Percentiles rank a stretch among this genome's conserved stretches.
Evolutionary conservation across 2,329 filamentous ascomycete genomes (phyloP).

Genomic region (Talaromyces atroroseus): DNA sequence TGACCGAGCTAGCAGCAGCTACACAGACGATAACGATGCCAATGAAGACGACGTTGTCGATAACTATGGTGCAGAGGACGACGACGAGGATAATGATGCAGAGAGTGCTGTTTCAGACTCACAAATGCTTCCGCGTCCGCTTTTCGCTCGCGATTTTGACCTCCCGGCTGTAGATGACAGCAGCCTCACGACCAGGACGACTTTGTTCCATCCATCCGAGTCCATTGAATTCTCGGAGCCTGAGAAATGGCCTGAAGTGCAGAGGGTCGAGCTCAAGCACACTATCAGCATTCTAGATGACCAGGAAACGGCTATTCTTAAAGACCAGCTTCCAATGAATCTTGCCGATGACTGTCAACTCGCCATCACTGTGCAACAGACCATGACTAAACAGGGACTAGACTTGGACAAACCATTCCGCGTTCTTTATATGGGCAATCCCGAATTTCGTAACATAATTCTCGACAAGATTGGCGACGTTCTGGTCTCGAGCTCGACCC

Average conservation of each 20-base stretch:
- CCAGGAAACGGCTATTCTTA: constrained; percentile 24
- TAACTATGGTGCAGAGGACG: constrained; percentile 31
- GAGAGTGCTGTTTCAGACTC: constrained; percentile 25
- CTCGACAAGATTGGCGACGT: constrained; percentile 46
- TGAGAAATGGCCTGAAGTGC: constrained; percentile 34
- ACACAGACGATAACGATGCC: constrained; percentile 29
- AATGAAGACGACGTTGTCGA: constrained; percentile 30
- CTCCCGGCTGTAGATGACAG: constrained; percentile 30
- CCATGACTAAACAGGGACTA: constrained; percentile 36
- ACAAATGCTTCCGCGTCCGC: constrained; percentile 25
- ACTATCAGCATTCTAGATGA: constrained; percentile 35
- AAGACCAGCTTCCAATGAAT: constrained; percentile 23
- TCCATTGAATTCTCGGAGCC: constrained; percentile 42
- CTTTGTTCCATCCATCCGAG: constrained; percentile 27
- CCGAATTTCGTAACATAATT: constrained; percentile 35
- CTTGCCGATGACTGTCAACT: constrained; percentile 26
- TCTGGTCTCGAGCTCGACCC: constrained; percentile 36
- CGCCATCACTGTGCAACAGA: constrained; percentile 40
- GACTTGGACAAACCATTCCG: constrained; percentile 40
- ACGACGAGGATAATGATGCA: constrained; percentile 31
- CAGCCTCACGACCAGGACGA: constrained; percentile 29
- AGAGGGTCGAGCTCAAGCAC: constrained; percentile 38
- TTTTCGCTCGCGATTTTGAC: constrained; percentile 23
- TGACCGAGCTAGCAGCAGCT: constrained; percentile 34
- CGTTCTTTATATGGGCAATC: constrained; percentile 39